phyloP scores from a whole-genome alignment of 306 rosid species.

The Citrullus amarus region DNA sequence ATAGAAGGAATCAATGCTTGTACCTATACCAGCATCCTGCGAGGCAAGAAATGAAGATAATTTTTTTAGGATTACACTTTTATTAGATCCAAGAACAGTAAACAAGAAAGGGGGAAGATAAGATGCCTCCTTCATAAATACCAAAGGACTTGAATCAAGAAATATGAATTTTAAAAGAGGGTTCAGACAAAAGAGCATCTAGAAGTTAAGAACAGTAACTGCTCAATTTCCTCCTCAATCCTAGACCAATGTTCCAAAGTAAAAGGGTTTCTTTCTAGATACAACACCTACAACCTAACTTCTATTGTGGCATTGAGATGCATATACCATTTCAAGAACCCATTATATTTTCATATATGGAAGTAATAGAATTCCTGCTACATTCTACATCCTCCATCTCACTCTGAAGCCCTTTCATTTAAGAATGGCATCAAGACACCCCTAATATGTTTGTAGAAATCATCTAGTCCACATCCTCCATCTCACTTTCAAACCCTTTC shows the following conservation, averaged over 20 bases:
- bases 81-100: not conserved
- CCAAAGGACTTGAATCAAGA: not conserved
- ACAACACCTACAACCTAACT: not conserved
- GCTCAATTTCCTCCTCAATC: not conserved
- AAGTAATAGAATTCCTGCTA: too few relatives aligned
- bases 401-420: not conserved
- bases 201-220: not conserved
- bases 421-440: not conserved
- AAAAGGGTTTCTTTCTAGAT: not conserved
- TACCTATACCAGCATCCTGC: conserved; percentile 99
- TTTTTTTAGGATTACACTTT: not conserved
- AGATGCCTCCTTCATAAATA: not conserved
- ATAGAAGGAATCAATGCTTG: conserved; percentile 95
- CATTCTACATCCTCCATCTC: too few relatives aligned
- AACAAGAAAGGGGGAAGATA: not conserved
- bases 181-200: not conserved
- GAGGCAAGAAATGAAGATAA: conserved; percentile 18
- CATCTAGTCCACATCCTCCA: not conserved
- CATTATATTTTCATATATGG: too few relatives aligned
- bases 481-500: not conserved
- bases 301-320: not conserved
- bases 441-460: too few relatives aligned
- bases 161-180: not conserved
- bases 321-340: not conserved
- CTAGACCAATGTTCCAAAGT: not conserved